Conservation (phyloP, 2,329 filamentous ascomycete species). For the Biscogniauxia sp. region DNA sequence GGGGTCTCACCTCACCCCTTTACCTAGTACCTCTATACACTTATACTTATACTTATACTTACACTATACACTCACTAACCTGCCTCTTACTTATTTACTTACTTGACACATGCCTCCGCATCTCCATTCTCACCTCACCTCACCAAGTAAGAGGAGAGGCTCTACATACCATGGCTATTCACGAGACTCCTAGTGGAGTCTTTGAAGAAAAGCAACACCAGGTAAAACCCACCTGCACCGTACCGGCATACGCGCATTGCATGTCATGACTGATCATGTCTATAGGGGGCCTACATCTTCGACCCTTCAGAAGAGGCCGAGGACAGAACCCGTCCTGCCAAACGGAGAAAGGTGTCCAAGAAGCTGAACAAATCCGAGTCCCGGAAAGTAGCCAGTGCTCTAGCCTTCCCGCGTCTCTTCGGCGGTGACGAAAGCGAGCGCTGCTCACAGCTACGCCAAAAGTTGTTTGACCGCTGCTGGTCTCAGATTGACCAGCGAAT, state of each 20-base stretch:
- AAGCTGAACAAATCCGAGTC: slow-evolving; percentile 27
- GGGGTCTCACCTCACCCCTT: too few relatives aligned
- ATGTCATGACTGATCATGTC: slow-evolving; percentile 10
- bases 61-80: too few relatives aligned
- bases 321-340: slow-evolving; percentile 44
- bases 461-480: slow-evolving; percentile 65
- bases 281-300: slow-evolving; percentile 62
- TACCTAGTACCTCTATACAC: too few relatives aligned
- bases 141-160: too few relatives aligned
- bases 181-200: slow-evolving; percentile 18
- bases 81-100: not conserved
- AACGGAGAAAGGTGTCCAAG: slow-evolving; percentile 55
- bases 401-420: slow-evolving; percentile 51
- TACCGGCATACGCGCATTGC: not conserved
- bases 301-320: slow-evolving; percentile 44
- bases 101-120: not conserved
- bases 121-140: too few relatives aligned
- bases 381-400: slow-evolving; percentile 10
- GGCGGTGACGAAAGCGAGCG: slow-evolving; percentile 51
- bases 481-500: slow-evolving; percentile 60
- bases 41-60: too few relatives aligned
- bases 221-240: slow-evolving; percentile 13
- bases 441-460: slow-evolving; percentile 52
- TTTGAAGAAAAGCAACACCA: slow-evolving; percentile 33
- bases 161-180: slow-evolving; percentile 22